Conservation (phyloP, 164 flowering plant genomes). For the Nelumbo lutea region DNA sequence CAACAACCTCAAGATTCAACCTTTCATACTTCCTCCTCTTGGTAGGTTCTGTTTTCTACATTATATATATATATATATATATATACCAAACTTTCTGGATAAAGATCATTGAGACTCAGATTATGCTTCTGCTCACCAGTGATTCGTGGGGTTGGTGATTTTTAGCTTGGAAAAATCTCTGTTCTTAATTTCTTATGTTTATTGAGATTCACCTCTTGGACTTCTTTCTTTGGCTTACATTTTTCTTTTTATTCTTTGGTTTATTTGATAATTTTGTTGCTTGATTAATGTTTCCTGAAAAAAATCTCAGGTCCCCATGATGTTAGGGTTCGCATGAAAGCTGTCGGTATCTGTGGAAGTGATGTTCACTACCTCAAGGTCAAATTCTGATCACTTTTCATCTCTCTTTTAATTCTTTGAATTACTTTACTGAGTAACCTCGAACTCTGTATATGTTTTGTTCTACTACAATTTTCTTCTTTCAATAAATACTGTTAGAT, state of each 20-base stretch:
- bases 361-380: slow-evolving; percentile 95
- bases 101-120: too few relatives aligned
- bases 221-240: neutral
- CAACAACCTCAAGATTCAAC: slow-evolving; percentile 76
- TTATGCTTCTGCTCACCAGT: too few relatives aligned
- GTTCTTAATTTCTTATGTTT: too few relatives aligned
- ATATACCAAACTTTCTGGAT: too few relatives aligned
- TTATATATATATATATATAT: too few relatives aligned
- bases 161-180: too few relatives aligned
- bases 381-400: neutral
- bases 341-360: slow-evolving; percentile 97
- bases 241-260: neutral
- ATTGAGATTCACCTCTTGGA: too few relatives aligned
- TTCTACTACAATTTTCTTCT: neutral
- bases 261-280: neutral
- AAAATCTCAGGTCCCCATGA: slow-evolving; percentile 58
- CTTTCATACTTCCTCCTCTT: slow-evolving; percentile 77
- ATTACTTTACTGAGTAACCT: neutral
- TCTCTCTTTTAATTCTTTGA: neutral
- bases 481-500: neutral
- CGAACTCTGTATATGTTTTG: neutral
- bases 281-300: neutral
- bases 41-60: slow-evolving; percentile 28
- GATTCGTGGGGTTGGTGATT: too few relatives aligned
- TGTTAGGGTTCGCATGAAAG: slow-evolving; percentile 82